These are phyloP conservation scores for Agrostemma githago DNA, from an alignment of 148 eudicot genomes.

Conservation along the genomic window DNA sequence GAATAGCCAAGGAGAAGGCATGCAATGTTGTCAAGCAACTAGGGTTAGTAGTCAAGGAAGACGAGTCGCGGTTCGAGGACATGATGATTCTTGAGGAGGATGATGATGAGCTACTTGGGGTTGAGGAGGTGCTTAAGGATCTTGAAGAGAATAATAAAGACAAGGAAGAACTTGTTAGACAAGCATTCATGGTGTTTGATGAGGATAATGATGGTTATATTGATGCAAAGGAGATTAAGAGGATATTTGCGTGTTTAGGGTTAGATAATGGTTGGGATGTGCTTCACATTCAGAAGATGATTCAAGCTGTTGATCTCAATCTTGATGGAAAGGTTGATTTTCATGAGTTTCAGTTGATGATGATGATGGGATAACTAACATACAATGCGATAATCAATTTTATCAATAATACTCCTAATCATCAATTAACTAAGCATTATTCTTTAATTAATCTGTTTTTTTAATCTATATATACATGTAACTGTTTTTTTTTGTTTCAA, in stretches of 20 bases:
- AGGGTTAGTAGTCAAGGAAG: slow-evolving; percentile 30
- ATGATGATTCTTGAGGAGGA: slow-evolving; percentile 19
- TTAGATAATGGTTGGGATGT: slow-evolving; percentile 40
- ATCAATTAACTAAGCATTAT: background rate
- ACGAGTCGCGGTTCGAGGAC: slow-evolving; percentile 16
- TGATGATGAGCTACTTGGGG: slow-evolving; percentile 23
- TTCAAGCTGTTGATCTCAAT: slow-evolving; percentile 38
- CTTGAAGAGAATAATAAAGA: slow-evolving; percentile 21
- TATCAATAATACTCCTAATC: background rate
- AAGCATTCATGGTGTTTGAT: slow-evolving; percentile 41
- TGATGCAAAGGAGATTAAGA: slow-evolving; percentile 43
- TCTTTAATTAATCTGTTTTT: background rate
- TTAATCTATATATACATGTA: background rate
- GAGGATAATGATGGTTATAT: slow-evolving; percentile 40
- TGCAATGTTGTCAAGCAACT: slow-evolving; percentile 32
- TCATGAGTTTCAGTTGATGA: slow-evolving; percentile 42
- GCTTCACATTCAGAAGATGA: slow-evolving; percentile 36
- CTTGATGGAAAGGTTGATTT: slow-evolving; percentile 46
- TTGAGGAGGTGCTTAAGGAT: slow-evolving; percentile 17
- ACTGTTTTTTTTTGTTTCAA: background rate
- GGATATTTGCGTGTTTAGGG: slow-evolving; percentile 39
- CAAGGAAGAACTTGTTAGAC: slow-evolving; percentile 24
- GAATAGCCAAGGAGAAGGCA: slow-evolving; percentile 34
- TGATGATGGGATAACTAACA: slow-evolving; percentile 16
- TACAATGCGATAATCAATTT: too few species aligned